Evolutionary conservation across 192 early-diverging fungal genomes (phyloP).

Genomic region (Coemansia sp.): DNA sequence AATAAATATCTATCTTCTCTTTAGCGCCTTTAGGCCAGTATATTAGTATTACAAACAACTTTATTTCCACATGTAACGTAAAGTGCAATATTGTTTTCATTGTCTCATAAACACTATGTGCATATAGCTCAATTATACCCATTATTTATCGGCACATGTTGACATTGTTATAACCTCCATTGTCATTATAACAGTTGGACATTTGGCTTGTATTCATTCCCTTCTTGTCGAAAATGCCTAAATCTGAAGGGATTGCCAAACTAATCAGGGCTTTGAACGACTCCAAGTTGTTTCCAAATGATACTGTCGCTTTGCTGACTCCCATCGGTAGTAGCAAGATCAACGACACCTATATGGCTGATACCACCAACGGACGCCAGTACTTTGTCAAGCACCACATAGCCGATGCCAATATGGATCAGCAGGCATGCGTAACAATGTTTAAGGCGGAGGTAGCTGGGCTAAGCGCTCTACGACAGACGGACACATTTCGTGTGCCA

Average conservation of each 20-base stretch:
- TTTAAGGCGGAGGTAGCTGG: conserved; percentile 20
- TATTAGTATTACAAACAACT: too few species aligned
- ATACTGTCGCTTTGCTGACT: neutral
- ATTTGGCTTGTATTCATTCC: neutral
- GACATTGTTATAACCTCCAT: too few species aligned
- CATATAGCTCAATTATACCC: conserved; percentile 82
- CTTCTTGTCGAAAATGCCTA: neutral
- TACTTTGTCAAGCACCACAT: conserved; percentile 31
- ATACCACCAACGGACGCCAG: neutral
- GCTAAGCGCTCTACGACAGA: conserved; percentile 16
- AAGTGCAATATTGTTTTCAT: too few species aligned
- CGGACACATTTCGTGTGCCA: conserved; percentile 21
- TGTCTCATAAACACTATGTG: too few species aligned
- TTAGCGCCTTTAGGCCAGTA: too few species aligned
- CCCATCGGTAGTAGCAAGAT: conserved; percentile 9
- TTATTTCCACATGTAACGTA: too few species aligned
- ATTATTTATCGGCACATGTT: neutral
- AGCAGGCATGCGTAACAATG: conserved; percentile 9
- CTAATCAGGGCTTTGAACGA: neutral
- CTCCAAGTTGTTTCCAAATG: neutral
- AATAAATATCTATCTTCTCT: too few species aligned
- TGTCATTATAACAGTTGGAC: neutral
- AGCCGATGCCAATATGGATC: neutral
- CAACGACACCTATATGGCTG: conserved; percentile 6
- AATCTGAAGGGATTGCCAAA: neutral